Conservation (phyloP, 192 early-diverging fungal species). For the Ramicandelaber brevisporus region DNA sequence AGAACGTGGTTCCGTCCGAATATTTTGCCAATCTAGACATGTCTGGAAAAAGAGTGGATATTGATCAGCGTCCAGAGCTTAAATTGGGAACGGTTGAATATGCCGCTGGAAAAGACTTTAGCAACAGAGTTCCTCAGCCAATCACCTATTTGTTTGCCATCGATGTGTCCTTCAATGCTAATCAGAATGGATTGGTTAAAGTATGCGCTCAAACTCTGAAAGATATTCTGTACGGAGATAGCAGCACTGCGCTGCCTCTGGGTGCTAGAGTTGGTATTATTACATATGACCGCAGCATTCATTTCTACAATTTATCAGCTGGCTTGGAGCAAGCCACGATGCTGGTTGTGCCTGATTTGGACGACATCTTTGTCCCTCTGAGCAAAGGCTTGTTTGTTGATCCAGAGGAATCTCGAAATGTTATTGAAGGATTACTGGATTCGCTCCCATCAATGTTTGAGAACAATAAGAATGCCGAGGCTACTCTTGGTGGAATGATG, state of each 20-base stretch:
- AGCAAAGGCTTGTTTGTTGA: constrained; percentile 78
- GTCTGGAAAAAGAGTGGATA: constrained; percentile 62
- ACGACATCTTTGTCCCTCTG: constrained; percentile 86
- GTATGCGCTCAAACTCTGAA: constrained; percentile 36
- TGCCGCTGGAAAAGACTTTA: constrained; percentile 45
- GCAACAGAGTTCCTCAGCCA: constrained; percentile 32
- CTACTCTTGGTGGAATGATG: constrained; percentile 57
- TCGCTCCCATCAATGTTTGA: constrained; percentile 60
- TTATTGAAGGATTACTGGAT: constrained; percentile 63
- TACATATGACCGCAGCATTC: constrained; percentile 70
- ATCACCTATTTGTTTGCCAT: constrained; percentile 74
- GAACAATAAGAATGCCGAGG: constrained; percentile 39
- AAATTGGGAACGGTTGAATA: constrained; percentile 76
- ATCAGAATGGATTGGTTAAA: constrained; percentile 61
- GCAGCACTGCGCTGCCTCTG: constrained; percentile 17
- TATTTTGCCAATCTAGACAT: constrained; percentile 93
- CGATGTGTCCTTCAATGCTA: constrained; percentile 73
- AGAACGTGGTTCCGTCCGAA: constrained; percentile 60
- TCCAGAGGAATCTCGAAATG: constrained; percentile 44
- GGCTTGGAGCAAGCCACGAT: constrained; percentile 70
- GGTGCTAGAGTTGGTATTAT: constrained; percentile 59
- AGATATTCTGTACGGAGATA: constrained; percentile 32
- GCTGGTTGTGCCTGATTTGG: constrained; percentile 79
- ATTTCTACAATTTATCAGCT: constrained; percentile 83
- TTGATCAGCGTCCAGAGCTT: constrained; percentile 67